These are phyloP conservation scores for Bauhinia variegata DNA, from an alignment of 306 rosid species.

Conservation along the genomic window DNA sequence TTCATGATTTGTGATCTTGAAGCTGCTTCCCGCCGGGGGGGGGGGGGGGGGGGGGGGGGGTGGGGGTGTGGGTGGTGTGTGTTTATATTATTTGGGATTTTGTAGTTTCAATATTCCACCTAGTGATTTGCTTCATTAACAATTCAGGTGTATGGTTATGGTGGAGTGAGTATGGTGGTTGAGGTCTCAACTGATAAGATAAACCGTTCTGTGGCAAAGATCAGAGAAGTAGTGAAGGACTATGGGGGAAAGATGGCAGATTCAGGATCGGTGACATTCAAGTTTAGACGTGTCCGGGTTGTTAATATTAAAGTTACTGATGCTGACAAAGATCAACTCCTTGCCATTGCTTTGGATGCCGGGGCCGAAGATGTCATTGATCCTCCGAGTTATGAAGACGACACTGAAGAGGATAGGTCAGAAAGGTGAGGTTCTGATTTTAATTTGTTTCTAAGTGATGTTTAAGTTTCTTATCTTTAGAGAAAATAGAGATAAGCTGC, in stretches of 20 bases:
- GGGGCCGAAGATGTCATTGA: conserved; percentile 97
- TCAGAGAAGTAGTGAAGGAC: conserved; percentile 84
- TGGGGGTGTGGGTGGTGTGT: too few species aligned
- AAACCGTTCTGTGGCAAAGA: conserved; percentile 76
- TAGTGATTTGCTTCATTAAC: conserved; percentile 16
- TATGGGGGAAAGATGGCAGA: conserved; percentile 98
- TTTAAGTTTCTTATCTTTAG: conserved; percentile 23
- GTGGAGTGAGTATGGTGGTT: conserved; percentile 91
- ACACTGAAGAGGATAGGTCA: conserved; percentile 73
- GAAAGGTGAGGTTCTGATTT: conserved; percentile 58
- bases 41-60: too few species aligned
- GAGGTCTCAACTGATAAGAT: conserved; percentile 91
- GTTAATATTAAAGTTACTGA: conserved; percentile 68
- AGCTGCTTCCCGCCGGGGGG: too few species aligned
- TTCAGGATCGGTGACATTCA: conserved; percentile 84
- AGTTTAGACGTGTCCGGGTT: conserved; percentile 80
- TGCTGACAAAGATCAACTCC: conserved; percentile 83
- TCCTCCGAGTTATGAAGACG: conserved; percentile 78
- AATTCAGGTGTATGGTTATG: conserved; percentile 81
- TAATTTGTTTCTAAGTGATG: conserved; percentile 12
- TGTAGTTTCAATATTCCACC: conserved; percentile 24
- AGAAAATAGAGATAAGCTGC: conserved; percentile 12
- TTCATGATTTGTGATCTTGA: conserved; percentile 22
- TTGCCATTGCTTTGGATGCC: conserved; percentile 72
- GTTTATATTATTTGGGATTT: conserved; percentile 23